Percentiles rank a stretch among this genome's conserved stretches.
Evolutionary conservation across 495 filamentous ascomycete species (phyloP).

Genomic region (Penicillium arizonense): DNA sequence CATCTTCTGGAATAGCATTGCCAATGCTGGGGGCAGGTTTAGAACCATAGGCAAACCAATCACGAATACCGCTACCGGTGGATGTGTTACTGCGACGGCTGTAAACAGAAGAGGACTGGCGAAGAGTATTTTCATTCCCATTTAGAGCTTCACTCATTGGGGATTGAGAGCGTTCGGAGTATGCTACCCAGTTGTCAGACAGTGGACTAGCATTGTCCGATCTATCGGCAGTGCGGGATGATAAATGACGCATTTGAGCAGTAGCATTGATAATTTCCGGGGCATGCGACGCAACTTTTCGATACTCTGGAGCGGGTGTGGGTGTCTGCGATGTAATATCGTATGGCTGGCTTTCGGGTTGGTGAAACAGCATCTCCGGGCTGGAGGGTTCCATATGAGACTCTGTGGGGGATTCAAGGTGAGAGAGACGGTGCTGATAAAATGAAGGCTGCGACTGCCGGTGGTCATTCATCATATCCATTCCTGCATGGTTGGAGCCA

Average conservation of each 20-base stretch:
- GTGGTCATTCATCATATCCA: constrained; percentile 17
- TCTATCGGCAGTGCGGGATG: constrained; percentile 27
- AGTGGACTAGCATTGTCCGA: constrained; percentile 38
- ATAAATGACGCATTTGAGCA: constrained; percentile 18
- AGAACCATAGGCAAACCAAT: constrained; percentile 38
- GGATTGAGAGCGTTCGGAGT: constrained; percentile 53
- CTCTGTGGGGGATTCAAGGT: constrained; percentile 36
- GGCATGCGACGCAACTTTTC: constrained; percentile 19
- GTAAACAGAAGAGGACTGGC: constrained; percentile 45
- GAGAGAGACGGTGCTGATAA: constrained; percentile 20
- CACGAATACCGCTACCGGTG: constrained; percentile 28
- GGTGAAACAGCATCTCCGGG: constrained; percentile 30
- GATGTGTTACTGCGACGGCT: constrained; percentile 36
- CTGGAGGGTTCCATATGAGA: constrained; percentile 37
- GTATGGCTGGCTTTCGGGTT: constrained; percentile 21
- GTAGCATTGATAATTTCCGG: constrained; percentile 19
- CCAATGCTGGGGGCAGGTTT: constrained; percentile 31
- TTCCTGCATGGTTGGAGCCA: constrained; percentile 29
- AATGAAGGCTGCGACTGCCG: constrained; percentile 22
- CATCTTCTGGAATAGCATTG: constrained; percentile 34
- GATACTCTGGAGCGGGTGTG: constrained; percentile 23
- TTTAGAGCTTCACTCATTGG: constrained; percentile 29
- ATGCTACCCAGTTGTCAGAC: constrained; percentile 61
- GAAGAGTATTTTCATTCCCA: constrained; percentile 33
- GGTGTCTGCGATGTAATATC: constrained; percentile 27